Evolutionary conservation across 192 early-diverging fungal species (phyloP).

Genomic region (Helicostylum pulchrum): DNA sequence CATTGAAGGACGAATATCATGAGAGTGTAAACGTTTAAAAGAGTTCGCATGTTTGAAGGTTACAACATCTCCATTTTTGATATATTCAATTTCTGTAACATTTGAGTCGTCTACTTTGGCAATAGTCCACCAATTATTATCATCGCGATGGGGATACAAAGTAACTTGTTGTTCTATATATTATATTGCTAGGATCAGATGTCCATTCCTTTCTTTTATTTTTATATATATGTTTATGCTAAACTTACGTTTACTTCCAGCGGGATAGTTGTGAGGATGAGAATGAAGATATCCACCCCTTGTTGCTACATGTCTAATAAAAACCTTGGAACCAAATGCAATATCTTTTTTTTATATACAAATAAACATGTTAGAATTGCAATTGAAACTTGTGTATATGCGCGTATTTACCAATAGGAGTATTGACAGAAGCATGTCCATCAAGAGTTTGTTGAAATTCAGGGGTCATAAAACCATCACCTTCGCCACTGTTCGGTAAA

Average conservation of each 20-base stretch:
- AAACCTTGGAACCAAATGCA: conserved; percentile 66
- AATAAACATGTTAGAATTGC: background rate
- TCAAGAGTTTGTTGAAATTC: conserved; percentile 84
- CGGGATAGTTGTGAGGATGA: conserved; percentile 66
- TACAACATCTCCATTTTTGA: conserved; percentile 74
- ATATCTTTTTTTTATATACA: conserved; percentile 46
- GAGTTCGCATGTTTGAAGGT: conserved; percentile 66
- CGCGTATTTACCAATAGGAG: conserved; percentile 43
- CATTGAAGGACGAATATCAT: conserved; percentile 65
- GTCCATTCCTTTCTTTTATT: background rate
- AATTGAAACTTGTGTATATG: background rate
- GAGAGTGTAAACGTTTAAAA: conserved; percentile 64
- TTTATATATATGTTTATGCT: background rate
- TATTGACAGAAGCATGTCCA: conserved; percentile 54
- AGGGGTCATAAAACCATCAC: conserved; percentile 94
- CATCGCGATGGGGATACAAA: conserved; percentile 79
- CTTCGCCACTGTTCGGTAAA: conserved; percentile 78
- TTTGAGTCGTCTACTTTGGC: conserved; percentile 39
- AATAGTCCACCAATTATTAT: conserved; percentile 83
- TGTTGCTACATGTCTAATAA: conserved; percentile 71
- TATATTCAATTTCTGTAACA: conserved; percentile 48
- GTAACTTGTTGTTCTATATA: conserved; percentile 75
- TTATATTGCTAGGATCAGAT: background rate
- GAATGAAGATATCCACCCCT: conserved; percentile 83
- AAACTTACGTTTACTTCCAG: conserved; percentile 71